Conservation (phyloP, 495 filamentous ascomycete species). For the Chaetomium cochliodes region DNA sequence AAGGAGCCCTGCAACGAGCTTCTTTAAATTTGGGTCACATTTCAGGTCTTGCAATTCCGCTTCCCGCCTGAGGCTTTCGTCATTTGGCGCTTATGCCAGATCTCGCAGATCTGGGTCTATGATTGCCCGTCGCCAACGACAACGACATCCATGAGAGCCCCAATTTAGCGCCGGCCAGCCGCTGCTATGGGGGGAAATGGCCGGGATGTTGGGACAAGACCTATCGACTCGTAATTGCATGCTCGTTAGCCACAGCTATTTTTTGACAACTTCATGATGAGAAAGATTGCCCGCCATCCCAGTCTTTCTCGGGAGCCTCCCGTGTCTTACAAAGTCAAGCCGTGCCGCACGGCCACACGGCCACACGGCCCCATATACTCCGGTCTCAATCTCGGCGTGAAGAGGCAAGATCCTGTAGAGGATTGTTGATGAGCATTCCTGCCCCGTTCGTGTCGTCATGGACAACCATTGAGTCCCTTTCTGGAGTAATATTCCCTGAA, state of each 20-base stretch:
- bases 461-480: background rate
- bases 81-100: conserved; percentile 16
- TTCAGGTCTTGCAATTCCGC: background rate
- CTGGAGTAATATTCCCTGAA: no score
- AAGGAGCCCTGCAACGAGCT: conserved; percentile 4
- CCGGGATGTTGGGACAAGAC: conserved; percentile 3
- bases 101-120: conserved; percentile 2
- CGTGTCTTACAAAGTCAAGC: conserved; percentile 3
- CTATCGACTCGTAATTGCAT: conserved; percentile 11
- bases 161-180: conserved; percentile 14
- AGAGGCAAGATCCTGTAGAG: background rate
- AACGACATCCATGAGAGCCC: background rate
- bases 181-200: conserved; percentile 15
- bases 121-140: background rate
- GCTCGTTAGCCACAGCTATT: background rate
- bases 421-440: conserved; percentile 7
- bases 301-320: conserved; percentile 3
- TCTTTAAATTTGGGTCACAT: conserved; percentile 7
- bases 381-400: background rate
- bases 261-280: no score
- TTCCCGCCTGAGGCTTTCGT: conserved; percentile 2
- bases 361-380: conserved; percentile 8
- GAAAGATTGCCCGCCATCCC: background rate
- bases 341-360: conserved; percentile 22
- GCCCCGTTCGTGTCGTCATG: background rate